These are phyloP conservation scores for Xerocomellus chrysenteron DNA, from an alignment of 768 basidiomycete species.

Conservation along the genomic window DNA sequence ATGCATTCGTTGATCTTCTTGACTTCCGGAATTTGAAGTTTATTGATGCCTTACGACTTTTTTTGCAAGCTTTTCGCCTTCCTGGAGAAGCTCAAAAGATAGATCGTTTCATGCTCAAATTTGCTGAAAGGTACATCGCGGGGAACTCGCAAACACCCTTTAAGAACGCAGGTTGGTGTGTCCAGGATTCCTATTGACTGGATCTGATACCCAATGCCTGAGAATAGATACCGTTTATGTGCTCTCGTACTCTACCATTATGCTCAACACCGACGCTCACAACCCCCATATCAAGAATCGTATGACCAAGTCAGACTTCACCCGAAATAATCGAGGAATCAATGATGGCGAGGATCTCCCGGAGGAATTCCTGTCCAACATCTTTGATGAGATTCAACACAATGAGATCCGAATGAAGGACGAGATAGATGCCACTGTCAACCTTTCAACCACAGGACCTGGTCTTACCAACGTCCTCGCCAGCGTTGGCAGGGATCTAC, in stretches of 20 bases:
- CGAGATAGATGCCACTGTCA: constrained; percentile 67
- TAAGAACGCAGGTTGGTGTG: constrained; percentile 82
- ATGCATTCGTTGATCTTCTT: constrained; percentile 91
- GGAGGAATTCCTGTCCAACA: constrained; percentile 72
- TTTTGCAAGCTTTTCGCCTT: constrained; percentile 93
- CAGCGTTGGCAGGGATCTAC: constrained; percentile 89
- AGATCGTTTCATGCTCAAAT: constrained; percentile 98
- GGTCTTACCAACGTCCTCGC: constrained; percentile 83
- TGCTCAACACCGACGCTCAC: constrained; percentile 97
- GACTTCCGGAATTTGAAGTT: constrained; percentile 83
- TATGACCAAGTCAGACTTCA: constrained; percentile 90
- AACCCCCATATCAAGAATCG: constrained; percentile 92
- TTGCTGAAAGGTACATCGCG: constrained; percentile 94
- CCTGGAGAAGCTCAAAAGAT: constrained; percentile 99
- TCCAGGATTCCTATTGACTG: neutral
- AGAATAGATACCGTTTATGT: constrained; percentile 85
- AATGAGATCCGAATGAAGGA: constrained; percentile 99
- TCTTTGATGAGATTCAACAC: constrained; percentile 86
- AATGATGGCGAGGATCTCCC: constrained; percentile 89
- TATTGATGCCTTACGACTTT: constrained; percentile 84
- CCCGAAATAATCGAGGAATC: constrained; percentile 95
- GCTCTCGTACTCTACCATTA: constrained; percentile 89
- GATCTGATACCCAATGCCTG: constrained; percentile 7
- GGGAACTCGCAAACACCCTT: constrained; percentile 83
- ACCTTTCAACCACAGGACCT: constrained; percentile 48